phyloP scores from a whole-genome alignment of 2,329 filamentous ascomycete genomes.

The Claviceps spartinae region DNA sequence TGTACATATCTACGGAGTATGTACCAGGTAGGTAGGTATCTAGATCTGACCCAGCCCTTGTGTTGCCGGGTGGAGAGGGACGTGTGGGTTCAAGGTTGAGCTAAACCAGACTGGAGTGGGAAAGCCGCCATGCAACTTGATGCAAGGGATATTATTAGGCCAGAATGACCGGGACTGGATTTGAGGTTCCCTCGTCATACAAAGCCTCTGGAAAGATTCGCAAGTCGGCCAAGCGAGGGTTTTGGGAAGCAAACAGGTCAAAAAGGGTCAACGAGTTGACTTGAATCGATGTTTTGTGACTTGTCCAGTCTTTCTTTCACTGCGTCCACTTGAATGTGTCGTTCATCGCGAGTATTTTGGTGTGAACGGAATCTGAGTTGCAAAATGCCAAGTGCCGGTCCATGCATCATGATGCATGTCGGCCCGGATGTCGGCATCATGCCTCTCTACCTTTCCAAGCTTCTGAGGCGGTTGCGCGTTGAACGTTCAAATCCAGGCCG shows the following conservation, averaged over 20 bases:
- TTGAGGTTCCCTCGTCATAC: too few species aligned
- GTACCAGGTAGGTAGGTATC: background rate
- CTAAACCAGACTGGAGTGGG: background rate
- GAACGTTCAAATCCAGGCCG: background rate
- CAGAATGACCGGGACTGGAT: background rate
- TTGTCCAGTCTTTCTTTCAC: background rate
- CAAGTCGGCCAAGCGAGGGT: background rate
- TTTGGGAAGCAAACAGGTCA: background rate
- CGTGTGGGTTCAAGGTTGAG: background rate
- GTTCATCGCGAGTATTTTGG: background rate
- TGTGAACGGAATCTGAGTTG: background rate
- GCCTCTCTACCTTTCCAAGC: too few species aligned
- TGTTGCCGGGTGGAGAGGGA: slow-evolving; percentile 1
- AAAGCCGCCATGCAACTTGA: background rate
- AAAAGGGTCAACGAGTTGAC: background rate
- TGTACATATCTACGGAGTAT: background rate
- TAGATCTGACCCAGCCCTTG: slow-evolving; percentile 4
- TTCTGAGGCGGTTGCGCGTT: background rate
- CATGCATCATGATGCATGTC: too few species aligned
- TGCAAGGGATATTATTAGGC: background rate
- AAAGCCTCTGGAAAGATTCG: background rate
- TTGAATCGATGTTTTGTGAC: background rate
- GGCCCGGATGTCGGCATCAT: too few species aligned
- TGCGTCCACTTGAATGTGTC: background rate
- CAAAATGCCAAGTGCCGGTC: background rate